A percentile compares a stretch with the other conserved stretches of the same genome.
Evolutionary conservation across 768 basidiomycete genomes (phyloP).

Genomic region (Glaciozyma martinii): DNA sequence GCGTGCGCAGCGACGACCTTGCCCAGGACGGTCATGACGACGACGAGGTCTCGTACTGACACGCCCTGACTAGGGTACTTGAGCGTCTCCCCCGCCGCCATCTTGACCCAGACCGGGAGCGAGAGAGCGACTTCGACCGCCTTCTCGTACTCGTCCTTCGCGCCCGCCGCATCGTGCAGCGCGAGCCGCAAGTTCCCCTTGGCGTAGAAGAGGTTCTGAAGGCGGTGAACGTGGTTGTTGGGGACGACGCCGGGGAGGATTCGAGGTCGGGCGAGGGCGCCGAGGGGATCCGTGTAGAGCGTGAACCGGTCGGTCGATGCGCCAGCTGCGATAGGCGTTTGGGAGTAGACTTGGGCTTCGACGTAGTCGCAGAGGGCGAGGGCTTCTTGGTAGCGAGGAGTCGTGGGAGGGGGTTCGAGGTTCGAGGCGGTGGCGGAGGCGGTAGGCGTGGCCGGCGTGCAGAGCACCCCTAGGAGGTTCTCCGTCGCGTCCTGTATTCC

Average conservation of each 20-base stretch:
- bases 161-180: slow-evolving; percentile 38
- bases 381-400: slow-evolving; percentile 37
- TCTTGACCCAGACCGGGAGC: slow-evolving; percentile 15
- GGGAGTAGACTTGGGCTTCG: slow-evolving; percentile 35
- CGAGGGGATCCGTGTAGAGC: slow-evolving; percentile 14
- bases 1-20: slow-evolving; percentile 17
- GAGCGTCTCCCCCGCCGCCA: not conserved
- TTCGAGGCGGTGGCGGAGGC: not conserved
- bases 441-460: slow-evolving; percentile 19
- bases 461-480: slow-evolving; percentile 41
- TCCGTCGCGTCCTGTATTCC: slow-evolving; percentile 32
- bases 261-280: slow-evolving; percentile 8
- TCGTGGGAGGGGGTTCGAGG: not conserved
- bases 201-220: slow-evolving; percentile 46
- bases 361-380: slow-evolving; percentile 41
- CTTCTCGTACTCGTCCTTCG: slow-evolving; percentile 41
- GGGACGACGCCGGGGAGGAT: slow-evolving; percentile 33
- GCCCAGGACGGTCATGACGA: slow-evolving; percentile 20
- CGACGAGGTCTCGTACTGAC: slow-evolving; percentile 19
- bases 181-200: slow-evolving; percentile 30
- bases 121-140: slow-evolving; percentile 45
- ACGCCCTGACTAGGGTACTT: slow-evolving; percentile 12
- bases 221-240: slow-evolving; percentile 41
- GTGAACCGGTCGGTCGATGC: not conserved
- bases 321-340: not conserved